Evolutionary conservation across 2,329 filamentous ascomycete species (phyloP).

Genomic region (Apiospora hydei): DNA sequence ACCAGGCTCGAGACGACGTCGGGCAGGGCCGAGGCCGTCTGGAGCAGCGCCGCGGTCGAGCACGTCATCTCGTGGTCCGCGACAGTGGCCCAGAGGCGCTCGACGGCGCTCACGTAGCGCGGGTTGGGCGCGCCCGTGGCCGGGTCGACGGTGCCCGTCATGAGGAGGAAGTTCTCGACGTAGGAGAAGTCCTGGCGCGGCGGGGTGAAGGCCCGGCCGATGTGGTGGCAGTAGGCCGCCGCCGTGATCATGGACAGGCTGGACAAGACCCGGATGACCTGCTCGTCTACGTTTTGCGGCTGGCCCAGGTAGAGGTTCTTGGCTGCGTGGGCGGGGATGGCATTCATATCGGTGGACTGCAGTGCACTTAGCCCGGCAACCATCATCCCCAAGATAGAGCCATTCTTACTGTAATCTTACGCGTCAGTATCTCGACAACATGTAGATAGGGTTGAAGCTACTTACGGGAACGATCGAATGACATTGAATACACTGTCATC

Average conservation of each 20-base stretch:
- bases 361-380: constrained; percentile 31
- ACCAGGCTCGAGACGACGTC: constrained; percentile 32
- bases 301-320: constrained; percentile 30
- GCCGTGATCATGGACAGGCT: constrained; percentile 34
- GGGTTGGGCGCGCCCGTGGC: constrained; percentile 30
- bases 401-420: constrained; percentile 28
- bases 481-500: constrained; percentile 29
- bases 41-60: constrained; percentile 33
- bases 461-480: constrained; percentile 31
- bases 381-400: constrained; percentile 34
- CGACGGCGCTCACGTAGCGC: constrained; percentile 29
- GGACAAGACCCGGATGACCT: constrained; percentile 31
- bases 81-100: constrained; percentile 31
- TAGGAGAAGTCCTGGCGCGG: constrained; percentile 31
- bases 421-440: background rate
- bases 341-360: constrained; percentile 30
- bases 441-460: no score
- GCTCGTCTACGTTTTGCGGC: constrained; percentile 31
- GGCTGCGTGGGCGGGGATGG: constrained; percentile 30
- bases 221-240: constrained; percentile 33
- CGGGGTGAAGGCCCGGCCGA: constrained; percentile 29
- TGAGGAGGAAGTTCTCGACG: constrained; percentile 34
- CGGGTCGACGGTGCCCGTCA: constrained; percentile 33
- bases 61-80: constrained; percentile 36
- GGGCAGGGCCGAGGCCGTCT: constrained; percentile 32